Percentiles rank a stretch among this genome's conserved stretches.
Evolutionary conservation across 306 rosid genomes (phyloP).

Genomic region (Citrullus colocynthis): DNA sequence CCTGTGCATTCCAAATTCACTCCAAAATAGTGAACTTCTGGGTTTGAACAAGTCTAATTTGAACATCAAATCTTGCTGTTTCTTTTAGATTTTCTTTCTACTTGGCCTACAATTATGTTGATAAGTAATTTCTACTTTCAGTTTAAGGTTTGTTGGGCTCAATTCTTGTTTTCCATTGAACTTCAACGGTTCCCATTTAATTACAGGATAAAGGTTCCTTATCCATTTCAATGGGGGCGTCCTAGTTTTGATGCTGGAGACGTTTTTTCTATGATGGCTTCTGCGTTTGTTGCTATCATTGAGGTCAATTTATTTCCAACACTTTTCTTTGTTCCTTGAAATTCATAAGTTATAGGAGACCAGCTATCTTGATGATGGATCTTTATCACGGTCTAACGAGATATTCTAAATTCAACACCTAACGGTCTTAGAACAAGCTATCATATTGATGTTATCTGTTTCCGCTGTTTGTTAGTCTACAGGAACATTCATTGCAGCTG

Average conservation of each 20-base stretch:
- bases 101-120: neutral
- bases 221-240: slow-evolving; percentile 89
- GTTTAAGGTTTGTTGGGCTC: neutral
- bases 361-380: neutral
- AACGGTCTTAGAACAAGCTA: slow-evolving; percentile 1
- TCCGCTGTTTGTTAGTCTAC: slow-evolving; percentile 41
- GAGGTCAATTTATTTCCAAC: slow-evolving; percentile 34
- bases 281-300: slow-evolving; percentile 60
- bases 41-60: neutral
- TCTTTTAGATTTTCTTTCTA: neutral
- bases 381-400: neutral
- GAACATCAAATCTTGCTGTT: neutral
- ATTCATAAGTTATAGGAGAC: neutral
- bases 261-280: slow-evolving; percentile 53
- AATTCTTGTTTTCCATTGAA: neutral
- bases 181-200: neutral
- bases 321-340: neutral
- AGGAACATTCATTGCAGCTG: slow-evolving; percentile 71
- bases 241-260: slow-evolving; percentile 68
- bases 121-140: neutral
- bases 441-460: neutral
- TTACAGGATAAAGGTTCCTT: slow-evolving; percentile 80
- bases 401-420: too few relatives aligned
- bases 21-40: neutral
- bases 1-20: neutral